Base-by-base conservation (phyloP, 108 stramenopile genomes). In the Nitzschia sp. region DNA sequence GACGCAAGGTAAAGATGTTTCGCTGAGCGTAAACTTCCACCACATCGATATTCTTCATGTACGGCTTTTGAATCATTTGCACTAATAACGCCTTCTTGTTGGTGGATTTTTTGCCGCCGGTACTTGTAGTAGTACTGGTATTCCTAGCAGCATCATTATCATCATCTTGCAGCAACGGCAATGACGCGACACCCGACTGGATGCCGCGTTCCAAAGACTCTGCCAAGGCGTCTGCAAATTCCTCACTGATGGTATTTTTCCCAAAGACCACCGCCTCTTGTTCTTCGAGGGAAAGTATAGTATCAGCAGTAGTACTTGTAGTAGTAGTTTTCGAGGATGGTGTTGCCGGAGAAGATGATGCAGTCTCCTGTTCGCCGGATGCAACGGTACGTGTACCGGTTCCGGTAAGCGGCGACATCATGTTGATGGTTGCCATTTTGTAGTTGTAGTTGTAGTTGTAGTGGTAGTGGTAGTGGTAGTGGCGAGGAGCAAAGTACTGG, bases 11-110 rank as follows among this genome's bases (percentile, higher is more conserved):
- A 27, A 87, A 85, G 22, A 87, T 67, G 66, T 87, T 84, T 27
- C 79, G 66, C 1, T 31, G 29, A 19, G 66, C 71, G 36, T 83
- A 87, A 3, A 71, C 58, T 66, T 87, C 86, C 27, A 75, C 57
- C 1, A 85, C 19, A 58, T 87, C 84, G 21, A 87, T 46, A 66
- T 85, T 82, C n/a, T 77, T 77, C 15, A 81, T 57, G 70, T 82
- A 87, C 4, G 62, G 65, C 62, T 69, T 67, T 15, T 72, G 66
- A 5, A 87, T 54, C 45, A 58, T 64, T 0, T 65, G 45, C 8
- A 73, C 22, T 36, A 87, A 59, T n/a, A n/a, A n/a, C n/a, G n/a
- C n/a, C n/a, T n/a, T n/a, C n/a, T n/a, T n/a, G n/a, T n/a, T n/a
- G n/a, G n/a, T n/a, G n/a, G n/a, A n/a, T n/a, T n/a, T n/a, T n/a